Conservation (phyloP, 371 early-diverging fungal genomes). For the Dinochytrium kinnereticum region DNA sequence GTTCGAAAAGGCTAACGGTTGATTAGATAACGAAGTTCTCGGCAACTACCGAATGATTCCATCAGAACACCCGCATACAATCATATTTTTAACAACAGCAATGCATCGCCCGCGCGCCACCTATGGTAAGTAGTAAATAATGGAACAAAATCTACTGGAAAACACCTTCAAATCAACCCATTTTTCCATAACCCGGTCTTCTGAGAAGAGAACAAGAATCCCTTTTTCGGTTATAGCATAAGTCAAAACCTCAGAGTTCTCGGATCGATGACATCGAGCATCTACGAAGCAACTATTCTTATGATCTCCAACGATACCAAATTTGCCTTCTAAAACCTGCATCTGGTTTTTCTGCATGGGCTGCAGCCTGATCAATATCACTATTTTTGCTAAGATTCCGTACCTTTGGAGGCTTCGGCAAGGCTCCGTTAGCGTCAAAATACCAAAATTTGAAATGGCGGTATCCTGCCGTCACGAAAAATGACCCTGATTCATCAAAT, state of each 20-base stretch:
- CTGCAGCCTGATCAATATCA: not conserved
- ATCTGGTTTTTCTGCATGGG: constrained; percentile 25
- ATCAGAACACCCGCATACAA: constrained; percentile 77
- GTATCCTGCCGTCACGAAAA: constrained; percentile 80
- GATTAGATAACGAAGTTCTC: not conserved
- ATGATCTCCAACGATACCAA: constrained; percentile 72
- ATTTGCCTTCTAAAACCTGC: constrained; percentile 75
- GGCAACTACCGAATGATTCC: constrained; percentile 66
- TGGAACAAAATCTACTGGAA: not conserved
- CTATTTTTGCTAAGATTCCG: constrained; percentile 1
- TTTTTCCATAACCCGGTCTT: constrained; percentile 70
- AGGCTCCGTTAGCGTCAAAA: constrained; percentile 49
- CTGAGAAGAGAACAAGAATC: constrained; percentile 70
- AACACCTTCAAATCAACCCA: constrained; percentile 79
- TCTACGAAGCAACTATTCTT: constrained; percentile 76
- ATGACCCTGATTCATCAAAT: constrained; percentile 70
- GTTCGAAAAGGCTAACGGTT: constrained; percentile 70
- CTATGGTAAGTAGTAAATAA: constrained; percentile 33
- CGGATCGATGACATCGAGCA: constrained; percentile 66
- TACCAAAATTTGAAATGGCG: constrained; percentile 86
- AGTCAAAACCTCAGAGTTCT: constrained; percentile 49
- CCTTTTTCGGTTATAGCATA: constrained; percentile 75
- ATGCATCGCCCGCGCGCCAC: constrained; percentile 70
- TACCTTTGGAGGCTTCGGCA: constrained; percentile 21
- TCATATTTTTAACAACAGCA: constrained; percentile 61